Conservation (phyloP, 1,284 basidiomycete species). For the Tilletiaria anomala region DNA sequence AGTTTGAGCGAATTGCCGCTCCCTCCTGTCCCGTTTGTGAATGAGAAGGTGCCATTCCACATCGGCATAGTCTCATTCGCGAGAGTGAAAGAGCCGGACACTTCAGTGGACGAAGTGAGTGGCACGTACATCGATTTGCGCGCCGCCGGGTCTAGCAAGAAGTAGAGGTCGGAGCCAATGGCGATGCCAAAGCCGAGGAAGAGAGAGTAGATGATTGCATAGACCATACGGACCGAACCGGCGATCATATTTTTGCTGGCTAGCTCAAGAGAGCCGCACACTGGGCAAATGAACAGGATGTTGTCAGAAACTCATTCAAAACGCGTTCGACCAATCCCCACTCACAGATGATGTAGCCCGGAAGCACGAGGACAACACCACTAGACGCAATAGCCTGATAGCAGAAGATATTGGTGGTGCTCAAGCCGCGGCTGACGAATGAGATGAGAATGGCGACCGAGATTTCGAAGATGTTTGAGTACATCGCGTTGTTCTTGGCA, state of each 20-base stretch:
- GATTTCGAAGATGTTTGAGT: constrained; percentile 77
- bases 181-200: constrained; percentile 62
- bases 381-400: constrained; percentile 69
- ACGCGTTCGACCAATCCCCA: constrained; percentile 59
- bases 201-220: constrained; percentile 11
- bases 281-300: too few species aligned
- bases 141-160: constrained; percentile 55
- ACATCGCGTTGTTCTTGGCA: constrained; percentile 63
- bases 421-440: constrained; percentile 59
- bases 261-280: constrained; percentile 11
- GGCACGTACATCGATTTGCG: constrained; percentile 24
- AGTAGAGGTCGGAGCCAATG: constrained; percentile 70
- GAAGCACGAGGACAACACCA: constrained; percentile 62
- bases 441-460: constrained; percentile 66
- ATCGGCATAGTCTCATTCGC: constrained; percentile 42
- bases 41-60: constrained; percentile 14
- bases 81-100: constrained; percentile 62
- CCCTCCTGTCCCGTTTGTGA: constrained; percentile 17
- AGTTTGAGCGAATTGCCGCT: constrained; percentile 23
- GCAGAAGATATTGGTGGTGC: constrained; percentile 61
- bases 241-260: constrained; percentile 11
- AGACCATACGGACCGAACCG: constrained; percentile 13
- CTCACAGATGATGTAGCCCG: constrained; percentile 63
- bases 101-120: constrained; percentile 41
- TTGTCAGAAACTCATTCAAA: constrained; percentile 31